phyloP scores from a whole-genome alignment of 179 eudicot genomes.

The Vitellaria paradoxa region DNA sequence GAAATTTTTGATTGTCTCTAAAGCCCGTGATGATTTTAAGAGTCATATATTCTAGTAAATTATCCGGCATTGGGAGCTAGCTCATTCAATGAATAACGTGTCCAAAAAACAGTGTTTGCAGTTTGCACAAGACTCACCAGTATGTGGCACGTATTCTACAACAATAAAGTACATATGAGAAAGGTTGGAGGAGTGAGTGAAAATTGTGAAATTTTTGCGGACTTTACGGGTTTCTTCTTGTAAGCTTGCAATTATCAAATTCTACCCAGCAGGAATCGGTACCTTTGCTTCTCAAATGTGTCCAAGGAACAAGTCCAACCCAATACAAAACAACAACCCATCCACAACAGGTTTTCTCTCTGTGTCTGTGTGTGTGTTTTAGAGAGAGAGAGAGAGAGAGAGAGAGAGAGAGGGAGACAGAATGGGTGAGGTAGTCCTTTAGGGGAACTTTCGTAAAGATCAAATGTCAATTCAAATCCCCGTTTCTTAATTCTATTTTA shows the following conservation, averaged over 20 bases:
- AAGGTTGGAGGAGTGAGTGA: slow-evolving; percentile 12
- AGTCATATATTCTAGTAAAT: too few species aligned
- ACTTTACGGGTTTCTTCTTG: slow-evolving; percentile 17
- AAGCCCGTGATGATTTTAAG: too few species aligned
- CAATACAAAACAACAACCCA: slow-evolving; percentile 22
- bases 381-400: too few species aligned
- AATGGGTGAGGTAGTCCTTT: background rate
- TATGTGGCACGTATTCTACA: slow-evolving; percentile 13
- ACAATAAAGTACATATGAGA: slow-evolving; percentile 13
- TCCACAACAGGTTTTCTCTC: background rate
- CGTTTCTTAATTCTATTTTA: background rate
- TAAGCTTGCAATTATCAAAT: slow-evolving; percentile 22
- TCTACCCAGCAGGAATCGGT: slow-evolving; percentile 10
- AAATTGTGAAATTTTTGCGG: slow-evolving; percentile 2
- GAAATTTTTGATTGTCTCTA: too few species aligned
- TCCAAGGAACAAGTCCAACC: slow-evolving; percentile 31
- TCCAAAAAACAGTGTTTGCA: too few species aligned
- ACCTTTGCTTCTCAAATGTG: slow-evolving; percentile 4
- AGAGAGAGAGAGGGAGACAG: too few species aligned
- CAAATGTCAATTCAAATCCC: slow-evolving; percentile 13
- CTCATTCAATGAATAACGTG: too few species aligned
- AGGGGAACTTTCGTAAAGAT: slow-evolving; percentile 6
- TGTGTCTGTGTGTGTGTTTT: background rate
- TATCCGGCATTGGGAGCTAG: too few species aligned
- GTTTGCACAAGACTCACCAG: slow-evolving; percentile 4